These are phyloP conservation scores for Deinandra increscens DNA, from an alignment of 129 eudicot genomes.

Conservation along the genomic window DNA sequence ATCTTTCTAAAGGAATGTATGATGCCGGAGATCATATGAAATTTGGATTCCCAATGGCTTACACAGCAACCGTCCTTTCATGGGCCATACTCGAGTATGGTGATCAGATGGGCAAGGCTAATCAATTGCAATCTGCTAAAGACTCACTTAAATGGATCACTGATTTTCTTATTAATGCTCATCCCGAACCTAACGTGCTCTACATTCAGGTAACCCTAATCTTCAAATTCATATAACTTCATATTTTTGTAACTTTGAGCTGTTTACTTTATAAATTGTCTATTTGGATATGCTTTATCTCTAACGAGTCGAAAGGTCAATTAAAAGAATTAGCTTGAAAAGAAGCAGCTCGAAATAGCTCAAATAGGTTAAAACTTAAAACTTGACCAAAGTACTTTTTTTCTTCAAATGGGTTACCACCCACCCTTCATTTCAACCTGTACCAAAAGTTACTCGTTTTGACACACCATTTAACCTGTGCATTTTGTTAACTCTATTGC, in stretches of 20 bases:
- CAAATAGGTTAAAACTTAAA: background rate
- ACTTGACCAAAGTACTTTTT: background rate
- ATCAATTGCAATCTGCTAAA: conserved; percentile 69
- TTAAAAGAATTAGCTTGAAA: background rate
- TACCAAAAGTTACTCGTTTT: too few species aligned
- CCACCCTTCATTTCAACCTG: too few species aligned
- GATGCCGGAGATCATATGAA: conserved; percentile 99
- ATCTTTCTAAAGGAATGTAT: conserved; percentile 89
- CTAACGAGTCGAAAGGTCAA: background rate
- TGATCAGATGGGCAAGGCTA: conserved; percentile 83
- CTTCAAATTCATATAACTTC: background rate
- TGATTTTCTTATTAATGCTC: conserved; percentile 78
- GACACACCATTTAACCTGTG: too few species aligned
- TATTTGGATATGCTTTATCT: background rate
- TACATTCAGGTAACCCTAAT: conserved; percentile 67
- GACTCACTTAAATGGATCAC: conserved; percentile 92
- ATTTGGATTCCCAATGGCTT: conserved; percentile 93
- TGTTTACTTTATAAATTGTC: background rate
- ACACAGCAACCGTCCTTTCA: conserved; percentile 87
- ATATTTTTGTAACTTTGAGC: background rate
- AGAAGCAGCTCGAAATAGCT: too few species aligned
- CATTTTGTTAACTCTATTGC: too few species aligned
- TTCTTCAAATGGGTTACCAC: too few species aligned
- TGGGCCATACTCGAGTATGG: conserved; percentile 98
- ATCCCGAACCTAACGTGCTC: conserved; percentile 72